phyloP scores from a whole-genome alignment of 306 rosid species.

The Herpetospermum pedunculosum region DNA sequence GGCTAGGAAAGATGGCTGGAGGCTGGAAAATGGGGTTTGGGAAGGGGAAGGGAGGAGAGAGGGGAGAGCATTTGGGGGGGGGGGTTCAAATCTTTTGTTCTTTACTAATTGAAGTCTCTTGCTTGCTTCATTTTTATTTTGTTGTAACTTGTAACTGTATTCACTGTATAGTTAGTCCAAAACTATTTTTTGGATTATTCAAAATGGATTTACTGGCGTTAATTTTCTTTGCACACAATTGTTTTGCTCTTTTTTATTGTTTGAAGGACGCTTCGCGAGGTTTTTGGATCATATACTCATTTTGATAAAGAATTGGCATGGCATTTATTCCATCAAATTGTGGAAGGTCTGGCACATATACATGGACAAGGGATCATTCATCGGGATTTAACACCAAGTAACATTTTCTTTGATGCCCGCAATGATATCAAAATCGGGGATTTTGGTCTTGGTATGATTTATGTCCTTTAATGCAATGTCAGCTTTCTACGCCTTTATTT shows the following conservation, averaged over 20 bases:
- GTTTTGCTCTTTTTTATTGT: slow-evolving; percentile 8
- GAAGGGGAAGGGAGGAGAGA: too few relatives aligned
- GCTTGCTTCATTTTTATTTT: neutral
- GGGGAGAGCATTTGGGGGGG: too few relatives aligned
- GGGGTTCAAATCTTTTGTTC: too few relatives aligned
- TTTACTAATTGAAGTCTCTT: neutral
- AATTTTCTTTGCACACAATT: neutral
- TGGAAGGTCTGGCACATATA: slow-evolving; percentile 95
- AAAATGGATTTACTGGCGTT: neutral
- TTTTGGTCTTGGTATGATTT: slow-evolving; percentile 87
- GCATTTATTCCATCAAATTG: slow-evolving; percentile 91
- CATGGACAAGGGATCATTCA: slow-evolving; percentile 97
- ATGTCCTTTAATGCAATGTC: slow-evolving; percentile 9
- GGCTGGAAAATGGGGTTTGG: too few relatives aligned
- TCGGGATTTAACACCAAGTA: slow-evolving; percentile 87
- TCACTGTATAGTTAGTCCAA: neutral
- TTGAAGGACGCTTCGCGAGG: slow-evolving; percentile 76
- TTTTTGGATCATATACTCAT: slow-evolving; percentile 58
- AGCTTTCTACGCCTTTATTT: slow-evolving; percentile 4
- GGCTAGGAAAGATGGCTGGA: too few relatives aligned
- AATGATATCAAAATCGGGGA: slow-evolving; percentile 94
- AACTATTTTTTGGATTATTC: neutral
- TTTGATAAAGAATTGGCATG: slow-evolving; percentile 77
- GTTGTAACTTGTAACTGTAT: neutral
- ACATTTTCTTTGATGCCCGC: slow-evolving; percentile 96